Evolutionary conservation across 73 alveolate genomes (phyloP), one percentile per base, ranked within the genome.

Genomic region (Halteria grandinella): DNA sequence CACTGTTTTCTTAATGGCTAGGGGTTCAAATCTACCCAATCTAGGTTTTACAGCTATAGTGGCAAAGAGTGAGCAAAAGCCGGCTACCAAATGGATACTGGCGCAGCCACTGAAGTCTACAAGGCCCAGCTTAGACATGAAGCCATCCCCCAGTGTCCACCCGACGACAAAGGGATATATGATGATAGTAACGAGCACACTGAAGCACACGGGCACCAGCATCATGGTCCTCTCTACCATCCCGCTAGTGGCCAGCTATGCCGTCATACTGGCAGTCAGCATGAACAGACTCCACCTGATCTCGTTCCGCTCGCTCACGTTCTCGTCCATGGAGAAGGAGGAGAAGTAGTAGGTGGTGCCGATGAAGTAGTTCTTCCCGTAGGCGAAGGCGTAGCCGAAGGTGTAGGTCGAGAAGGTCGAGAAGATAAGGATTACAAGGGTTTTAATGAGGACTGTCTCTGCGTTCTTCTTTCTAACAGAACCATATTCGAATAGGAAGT

Each of bases 131-230:
- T 77, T 25, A 12, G 58, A 83, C 60, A 87, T 57, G 58, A 78
- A 87, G 24, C 94, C 94, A 17, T 72, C 69, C 23, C 94, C 94
- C 85, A 88, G 72, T 27, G 94, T 87, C 91, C 90, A 87, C 1
- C 87, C 90, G 20, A 87, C 82, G 20, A 87, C 85, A 31, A 60
- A 50, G 0, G 94, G 94, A 32, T 69, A 87, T 5, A 83, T 53
- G 8, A 72, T 44, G 14, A 63, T 71, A 34, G 78, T 53, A 18
- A 77, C 33, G 25, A 64, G 21, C 23, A 75, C 49, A 15, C 72
- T 10, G 41, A 41, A 83, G 5, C 58, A 11, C 69, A 54, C 43
- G 4, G 80, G 64, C 3, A 66, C 80, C 1, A 66, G 43, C 63
- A 66, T 23, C 37, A 45, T 66, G 1, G 80, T 44, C 10, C 80